Conservation (phyloP, 2,329 filamentous ascomycete species). For the Paramyrothecium roridum region DNA sequence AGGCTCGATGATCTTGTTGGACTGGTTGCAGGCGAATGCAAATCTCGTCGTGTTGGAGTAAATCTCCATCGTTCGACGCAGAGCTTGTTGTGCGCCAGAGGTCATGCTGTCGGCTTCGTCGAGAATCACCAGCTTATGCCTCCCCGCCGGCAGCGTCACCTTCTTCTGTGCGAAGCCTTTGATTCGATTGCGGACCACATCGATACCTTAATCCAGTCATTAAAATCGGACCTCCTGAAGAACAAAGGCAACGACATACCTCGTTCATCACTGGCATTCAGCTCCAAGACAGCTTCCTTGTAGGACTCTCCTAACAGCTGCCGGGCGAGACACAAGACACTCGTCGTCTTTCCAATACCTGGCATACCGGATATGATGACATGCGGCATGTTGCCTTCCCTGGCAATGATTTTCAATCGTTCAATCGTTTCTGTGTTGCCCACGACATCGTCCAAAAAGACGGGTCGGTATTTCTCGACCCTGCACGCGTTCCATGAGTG, state of each 20-base stretch:
- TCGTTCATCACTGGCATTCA: conserved; percentile 95
- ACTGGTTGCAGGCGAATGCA: conserved; percentile 97
- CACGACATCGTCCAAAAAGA: conserved; percentile 94
- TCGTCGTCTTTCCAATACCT: conserved; percentile 97
- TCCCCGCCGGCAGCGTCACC: conserved; percentile 84
- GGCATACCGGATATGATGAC: conserved; percentile 99
- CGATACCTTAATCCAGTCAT: conserved; percentile 62
- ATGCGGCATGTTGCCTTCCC: conserved; percentile 98
- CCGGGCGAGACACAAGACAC: conserved; percentile 85
- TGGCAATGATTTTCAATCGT: conserved; percentile 94
- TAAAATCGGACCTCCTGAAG: background rate
- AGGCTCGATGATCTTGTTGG: conserved; percentile 99
- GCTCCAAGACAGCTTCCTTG: conserved; percentile 93
- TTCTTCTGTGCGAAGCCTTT: conserved; percentile 99
- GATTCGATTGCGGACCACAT: conserved; percentile 94
- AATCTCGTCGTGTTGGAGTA: conserved; percentile 96
- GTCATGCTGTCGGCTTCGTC: conserved; percentile 99
- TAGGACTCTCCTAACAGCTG: conserved; percentile 90
- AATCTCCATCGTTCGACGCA: conserved; percentile 97
- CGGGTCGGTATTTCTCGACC: conserved; percentile 97
- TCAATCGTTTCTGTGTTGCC: conserved; percentile 98
- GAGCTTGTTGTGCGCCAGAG: conserved; percentile 88
- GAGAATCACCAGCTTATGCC: conserved; percentile 95
- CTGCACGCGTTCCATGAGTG: conserved; percentile 42
- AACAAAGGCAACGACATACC: conserved; percentile 42